Evolutionary conservation across 305 asterid species (phyloP).

Genomic region (Solanum hybrid): DNA sequence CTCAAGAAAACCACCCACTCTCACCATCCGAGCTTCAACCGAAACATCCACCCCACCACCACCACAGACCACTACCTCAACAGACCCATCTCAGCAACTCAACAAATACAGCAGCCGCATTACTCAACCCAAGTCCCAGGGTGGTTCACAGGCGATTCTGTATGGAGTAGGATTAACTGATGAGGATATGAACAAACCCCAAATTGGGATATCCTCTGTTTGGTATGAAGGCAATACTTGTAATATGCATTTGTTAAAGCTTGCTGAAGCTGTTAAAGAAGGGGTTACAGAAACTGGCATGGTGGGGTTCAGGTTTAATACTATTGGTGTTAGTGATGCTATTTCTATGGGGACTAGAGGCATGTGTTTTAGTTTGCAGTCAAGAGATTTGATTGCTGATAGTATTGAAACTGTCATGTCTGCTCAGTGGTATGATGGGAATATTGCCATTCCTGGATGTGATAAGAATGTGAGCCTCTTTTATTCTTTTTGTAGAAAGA

Average conservation of each 20-base stretch:
- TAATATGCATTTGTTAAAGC: constrained; percentile 83
- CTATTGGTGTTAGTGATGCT: constrained; percentile 92
- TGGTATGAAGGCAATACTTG: constrained; percentile 98
- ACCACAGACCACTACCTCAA: not conserved
- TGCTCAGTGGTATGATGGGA: constrained; percentile 98
- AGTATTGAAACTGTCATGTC: constrained; percentile 95
- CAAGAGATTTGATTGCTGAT: constrained; percentile 92
- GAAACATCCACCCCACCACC: constrained; percentile 19
- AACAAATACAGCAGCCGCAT: constrained; percentile 84
- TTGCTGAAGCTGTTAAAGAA: constrained; percentile 79
- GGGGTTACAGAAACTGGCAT: constrained; percentile 68
- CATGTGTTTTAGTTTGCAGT: constrained; percentile 91
- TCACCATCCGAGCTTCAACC: constrained; percentile 19
- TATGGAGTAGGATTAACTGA: constrained; percentile 95
- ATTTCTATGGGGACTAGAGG: constrained; percentile 97
- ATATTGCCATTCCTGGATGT: constrained; percentile 90
- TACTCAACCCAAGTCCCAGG: constrained; percentile 93
- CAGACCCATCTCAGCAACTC: constrained; percentile 27
- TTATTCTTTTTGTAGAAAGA: not conserved
- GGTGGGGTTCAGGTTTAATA: constrained; percentile 91
- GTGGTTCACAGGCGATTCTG: constrained; percentile 88
- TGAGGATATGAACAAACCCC: constrained; percentile 80
- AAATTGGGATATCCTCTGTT: constrained; percentile 82
- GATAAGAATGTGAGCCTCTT: constrained; percentile 66
- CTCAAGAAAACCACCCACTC: not conserved